Base-by-base conservation (phyloP, 2,329 filamentous ascomycete genomes). In the Neofusicoccum kwambonambiense region DNA sequence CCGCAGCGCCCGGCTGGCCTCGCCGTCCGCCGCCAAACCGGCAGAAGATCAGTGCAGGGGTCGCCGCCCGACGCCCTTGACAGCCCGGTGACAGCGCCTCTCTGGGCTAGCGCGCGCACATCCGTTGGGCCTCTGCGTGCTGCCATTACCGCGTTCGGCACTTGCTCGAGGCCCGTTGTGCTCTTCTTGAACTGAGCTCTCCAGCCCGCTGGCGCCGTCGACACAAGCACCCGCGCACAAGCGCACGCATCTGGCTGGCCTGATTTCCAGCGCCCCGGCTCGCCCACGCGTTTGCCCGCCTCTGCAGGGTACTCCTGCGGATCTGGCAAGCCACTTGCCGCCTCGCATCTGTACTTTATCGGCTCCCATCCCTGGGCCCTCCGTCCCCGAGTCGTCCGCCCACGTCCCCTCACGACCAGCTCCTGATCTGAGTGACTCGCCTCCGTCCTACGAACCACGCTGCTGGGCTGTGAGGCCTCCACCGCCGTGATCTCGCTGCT, bases 71-170 rank as follows among this genome's bases (percentile, higher is more conserved):
- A 35, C 41, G 31, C 41, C 27, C 31, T 37, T 45, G 41, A 22
- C 44, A 35, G 41, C 8, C 47, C 56, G 56, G 56, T 11, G 15
- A 9, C 34, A 15, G 31, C 31, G 37, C 56, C 56, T 11, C 8
- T 27, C 41, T 15, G 13, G 17, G 56, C 42, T 60, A 60, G 56
- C 15, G 27, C n/a, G 13, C 11, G 41, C 47, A 49, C 47, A 60
- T 37, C 31, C 56, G 27, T 47, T 22, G 56, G 56, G 56, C 56
- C 56, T 60, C 56, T 60, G 56, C 56, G 56, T 47, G 31, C 41
- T 60, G 56, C 19, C 13, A 49, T 60, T 60, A 47, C 56, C 56
- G 31, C 9, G n/a, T 60, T 60, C 56, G 41, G 56, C 41, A 60
- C 56, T 60, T 60, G 56, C 41, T 60, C 56, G 41, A 27, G 19